Evolutionary conservation across 1,284 basidiomycete genomes (phyloP).

Genomic region (Megacollybia platyphylla): DNA sequence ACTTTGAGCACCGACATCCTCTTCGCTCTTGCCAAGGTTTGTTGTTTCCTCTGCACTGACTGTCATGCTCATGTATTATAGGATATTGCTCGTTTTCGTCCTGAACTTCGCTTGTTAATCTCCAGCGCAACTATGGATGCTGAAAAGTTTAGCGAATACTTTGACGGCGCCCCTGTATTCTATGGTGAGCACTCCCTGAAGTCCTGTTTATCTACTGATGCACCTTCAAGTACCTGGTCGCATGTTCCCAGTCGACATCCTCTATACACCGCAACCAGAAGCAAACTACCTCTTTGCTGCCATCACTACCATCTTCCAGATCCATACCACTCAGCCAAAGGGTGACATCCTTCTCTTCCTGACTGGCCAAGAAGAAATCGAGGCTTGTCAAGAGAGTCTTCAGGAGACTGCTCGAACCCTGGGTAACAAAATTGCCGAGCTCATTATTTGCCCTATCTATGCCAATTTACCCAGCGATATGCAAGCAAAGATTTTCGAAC

Average conservation of each 20-base stretch:
- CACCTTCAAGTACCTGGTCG: slow-evolving; percentile 75
- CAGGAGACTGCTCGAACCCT: slow-evolving; percentile 91
- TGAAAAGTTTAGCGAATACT: slow-evolving; percentile 93
- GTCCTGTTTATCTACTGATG: not conserved
- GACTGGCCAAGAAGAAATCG: slow-evolving; percentile 97
- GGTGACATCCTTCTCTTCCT: slow-evolving; percentile 99
- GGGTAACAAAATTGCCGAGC: slow-evolving; percentile 91
- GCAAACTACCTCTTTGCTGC: slow-evolving; percentile 98
- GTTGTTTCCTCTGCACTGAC: slow-evolving; percentile 19
- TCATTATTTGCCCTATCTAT: slow-evolving; percentile 96
- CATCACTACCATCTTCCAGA: slow-evolving; percentile 98
- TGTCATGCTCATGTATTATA: slow-evolving; percentile 17
- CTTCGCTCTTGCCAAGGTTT: slow-evolving; percentile 91
- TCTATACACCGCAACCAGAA: slow-evolving; percentile 95
- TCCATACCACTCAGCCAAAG: slow-evolving; percentile 95
- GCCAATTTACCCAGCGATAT: slow-evolving; percentile 97
- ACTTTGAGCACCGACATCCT: slow-evolving; percentile 95
- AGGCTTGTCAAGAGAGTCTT: slow-evolving; percentile 91
- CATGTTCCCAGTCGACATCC: slow-evolving; percentile 95
- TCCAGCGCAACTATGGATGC: slow-evolving; percentile 97
- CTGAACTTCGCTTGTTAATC: slow-evolving; percentile 83
- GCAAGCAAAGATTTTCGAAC: slow-evolving; percentile 99
- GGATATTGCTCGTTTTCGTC: slow-evolving; percentile 96
- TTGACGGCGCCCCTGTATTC: slow-evolving; percentile 89
- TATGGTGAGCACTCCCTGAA: slow-evolving; percentile 45